These are phyloP conservation scores for Melocanna baccifera DNA, from an alignment of 176 grass and related monocot genomes.

Conservation along the genomic window DNA sequence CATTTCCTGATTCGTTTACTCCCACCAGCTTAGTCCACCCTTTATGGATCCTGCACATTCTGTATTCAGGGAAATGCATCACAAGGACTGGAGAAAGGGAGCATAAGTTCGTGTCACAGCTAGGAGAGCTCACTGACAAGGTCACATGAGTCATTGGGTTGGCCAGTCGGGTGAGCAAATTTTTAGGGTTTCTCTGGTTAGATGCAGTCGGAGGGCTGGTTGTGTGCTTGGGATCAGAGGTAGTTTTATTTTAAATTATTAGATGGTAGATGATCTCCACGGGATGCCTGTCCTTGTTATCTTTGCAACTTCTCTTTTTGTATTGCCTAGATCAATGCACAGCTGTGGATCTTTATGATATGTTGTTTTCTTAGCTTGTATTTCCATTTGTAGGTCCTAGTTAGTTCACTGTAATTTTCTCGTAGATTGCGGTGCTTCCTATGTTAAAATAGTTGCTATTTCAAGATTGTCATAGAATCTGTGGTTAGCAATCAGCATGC, in stretches of 20 bases:
- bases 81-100: slow-evolving; percentile 43
- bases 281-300: background rate
- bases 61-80: slow-evolving; percentile 35
- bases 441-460: background rate
- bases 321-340: slow-evolving; percentile 34
- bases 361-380: background rate
- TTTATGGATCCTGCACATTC: background rate
- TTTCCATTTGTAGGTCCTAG: background rate
- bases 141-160: slow-evolving; percentile 29
- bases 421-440: background rate
- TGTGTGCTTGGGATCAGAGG: slow-evolving; percentile 23
- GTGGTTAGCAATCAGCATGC: background rate
- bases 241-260: slow-evolving; percentile 37
- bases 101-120: slow-evolving; percentile 31
- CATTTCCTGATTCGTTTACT: slow-evolving; percentile 2
- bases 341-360: slow-evolving; percentile 39
- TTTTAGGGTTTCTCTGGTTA: slow-evolving; percentile 37
- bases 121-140: slow-evolving; percentile 36
- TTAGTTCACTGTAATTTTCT: background rate
- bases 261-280: slow-evolving; percentile 21
- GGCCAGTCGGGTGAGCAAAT: slow-evolving; percentile 31
- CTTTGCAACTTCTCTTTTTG: slow-evolving; percentile 27
- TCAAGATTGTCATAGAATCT: background rate
- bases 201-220: slow-evolving; percentile 7
- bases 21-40: background rate